A percentile compares a stretch with the other conserved stretches of the same genome.
Conservation (phyloP, 192 early-diverging fungal species). For the Coemansia sp. region DNA sequence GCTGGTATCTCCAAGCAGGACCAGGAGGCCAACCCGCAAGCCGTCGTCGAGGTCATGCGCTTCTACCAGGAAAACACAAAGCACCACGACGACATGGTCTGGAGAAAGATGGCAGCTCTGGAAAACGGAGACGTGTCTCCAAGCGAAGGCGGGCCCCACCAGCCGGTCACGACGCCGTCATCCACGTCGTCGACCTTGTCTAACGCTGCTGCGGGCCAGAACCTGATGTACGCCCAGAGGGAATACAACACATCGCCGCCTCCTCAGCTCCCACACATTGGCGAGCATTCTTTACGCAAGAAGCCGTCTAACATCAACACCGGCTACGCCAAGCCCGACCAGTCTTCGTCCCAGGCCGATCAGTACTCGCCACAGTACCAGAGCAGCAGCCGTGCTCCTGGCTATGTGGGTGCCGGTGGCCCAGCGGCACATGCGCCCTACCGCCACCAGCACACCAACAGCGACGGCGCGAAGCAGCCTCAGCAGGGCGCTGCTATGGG, state of each 20-base stretch:
- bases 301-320: conserved; percentile 41
- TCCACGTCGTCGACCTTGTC: conserved; percentile 10
- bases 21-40: conserved; percentile 90
- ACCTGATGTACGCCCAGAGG: conserved; percentile 17
- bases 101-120: conserved; percentile 51
- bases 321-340: conserved; percentile 21
- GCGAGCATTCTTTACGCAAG: conserved; percentile 24
- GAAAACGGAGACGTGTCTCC: conserved; percentile 22
- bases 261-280: conserved; percentile 50
- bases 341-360: conserved; percentile 18
- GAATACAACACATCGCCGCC: conserved; percentile 34
- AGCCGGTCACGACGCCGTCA: conserved; percentile 11
- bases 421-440: conserved; percentile 45
- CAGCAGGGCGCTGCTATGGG: conserved; percentile 14
- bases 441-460: conserved; percentile 51
- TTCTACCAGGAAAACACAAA: conserved; percentile 74
- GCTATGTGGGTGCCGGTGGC: neutral
- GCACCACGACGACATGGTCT: conserved; percentile 52
- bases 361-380: conserved; percentile 46
- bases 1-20: conserved; percentile 94
- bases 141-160: conserved; percentile 41
- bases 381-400: conserved; percentile 9
- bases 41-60: conserved; percentile 78
- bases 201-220: conserved; percentile 1
- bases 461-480: conserved; percentile 35